A percentile compares a stretch with the other conserved stretches of the same genome.
phyloP scores from a whole-genome alignment of 164 flowering plant genomes.

The Tetracentron sinense region DNA sequence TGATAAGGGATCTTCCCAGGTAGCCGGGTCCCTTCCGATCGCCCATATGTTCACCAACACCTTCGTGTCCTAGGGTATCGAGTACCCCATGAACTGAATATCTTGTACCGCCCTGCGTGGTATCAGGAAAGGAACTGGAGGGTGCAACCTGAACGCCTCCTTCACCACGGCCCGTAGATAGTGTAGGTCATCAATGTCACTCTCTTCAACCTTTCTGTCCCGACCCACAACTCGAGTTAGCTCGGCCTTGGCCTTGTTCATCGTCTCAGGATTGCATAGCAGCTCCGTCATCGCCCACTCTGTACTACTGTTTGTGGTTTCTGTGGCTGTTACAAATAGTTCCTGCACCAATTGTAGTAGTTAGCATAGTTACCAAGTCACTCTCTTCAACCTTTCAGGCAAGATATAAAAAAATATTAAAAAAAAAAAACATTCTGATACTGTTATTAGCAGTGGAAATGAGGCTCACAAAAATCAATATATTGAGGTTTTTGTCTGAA shows the following conservation, averaged over 20 bases:
- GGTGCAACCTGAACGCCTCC: background rate
- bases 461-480: slow-evolving; percentile 11
- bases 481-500: slow-evolving; percentile 3
- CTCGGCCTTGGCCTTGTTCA: slow-evolving; percentile 18
- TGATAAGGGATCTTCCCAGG: slow-evolving; percentile 9
- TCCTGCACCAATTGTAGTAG: too few species aligned
- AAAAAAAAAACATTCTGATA: too few species aligned
- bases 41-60: slow-evolving; percentile 11
- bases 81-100: slow-evolving; percentile 11
- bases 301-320: slow-evolving; percentile 17
- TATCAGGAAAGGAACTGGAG: slow-evolving; percentile 14
- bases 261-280: slow-evolving; percentile 4
- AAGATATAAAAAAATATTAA: too few species aligned
- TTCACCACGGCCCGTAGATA: background rate
- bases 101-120: slow-evolving; percentile 15
- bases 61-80: slow-evolving; percentile 16
- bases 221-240: slow-evolving; percentile 14
- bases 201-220: slow-evolving; percentile 18
- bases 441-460: background rate
- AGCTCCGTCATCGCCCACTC: slow-evolving; percentile 25
- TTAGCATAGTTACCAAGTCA: too few species aligned
- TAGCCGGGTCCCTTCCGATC: background rate
- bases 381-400: too few species aligned
- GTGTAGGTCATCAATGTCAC: background rate
- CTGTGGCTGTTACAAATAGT: slow-evolving; percentile 14